A percentile compares a stretch with the other conserved stretches of the same genome.
phyloP scores from a whole-genome alignment of 495 filamentous ascomycete genomes.

The Beverwykella pulmonaria region DNA sequence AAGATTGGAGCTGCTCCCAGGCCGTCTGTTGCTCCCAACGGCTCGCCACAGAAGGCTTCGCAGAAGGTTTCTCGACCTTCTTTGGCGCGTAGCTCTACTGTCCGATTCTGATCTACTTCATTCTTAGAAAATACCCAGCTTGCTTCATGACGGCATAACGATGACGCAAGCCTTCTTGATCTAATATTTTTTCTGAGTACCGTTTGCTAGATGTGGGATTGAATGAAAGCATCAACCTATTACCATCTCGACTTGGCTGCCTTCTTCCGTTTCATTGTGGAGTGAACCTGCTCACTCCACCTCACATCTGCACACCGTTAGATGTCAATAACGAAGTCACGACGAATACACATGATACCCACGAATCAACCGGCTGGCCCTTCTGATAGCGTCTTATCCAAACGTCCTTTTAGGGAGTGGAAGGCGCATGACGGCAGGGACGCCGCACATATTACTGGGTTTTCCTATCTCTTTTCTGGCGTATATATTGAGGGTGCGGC shows the following conservation, averaged over 20 bases:
- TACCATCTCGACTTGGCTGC: neutral
- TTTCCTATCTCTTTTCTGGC: neutral
- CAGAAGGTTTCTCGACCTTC: constrained; percentile 22
- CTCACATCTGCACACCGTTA: neutral
- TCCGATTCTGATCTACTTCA: constrained; percentile 17
- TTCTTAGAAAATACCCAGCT: constrained; percentile 3
- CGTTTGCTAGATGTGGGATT: neutral
- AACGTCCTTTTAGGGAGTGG: neutral
- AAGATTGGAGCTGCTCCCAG: constrained; percentile 66
- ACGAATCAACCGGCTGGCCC: neutral
- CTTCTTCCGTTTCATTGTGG: neutral
- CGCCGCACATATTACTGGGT: neutral
- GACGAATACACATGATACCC: constrained; percentile 13
- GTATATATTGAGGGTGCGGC: neutral
- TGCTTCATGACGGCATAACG: neutral
- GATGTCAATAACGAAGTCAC: constrained; percentile 13
- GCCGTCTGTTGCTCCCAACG: constrained; percentile 30
- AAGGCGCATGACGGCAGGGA: neutral
- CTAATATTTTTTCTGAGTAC: neutral
- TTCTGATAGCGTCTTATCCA: neutral
- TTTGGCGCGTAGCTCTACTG: constrained; percentile 23
- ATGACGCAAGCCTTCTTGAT: neutral
- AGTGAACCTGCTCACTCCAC: neutral
- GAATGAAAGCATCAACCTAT: neutral
- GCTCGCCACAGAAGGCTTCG: constrained; percentile 30